Conservation (phyloP, 1,284 basidiomycete species). For the Pterulicium gracile region DNA sequence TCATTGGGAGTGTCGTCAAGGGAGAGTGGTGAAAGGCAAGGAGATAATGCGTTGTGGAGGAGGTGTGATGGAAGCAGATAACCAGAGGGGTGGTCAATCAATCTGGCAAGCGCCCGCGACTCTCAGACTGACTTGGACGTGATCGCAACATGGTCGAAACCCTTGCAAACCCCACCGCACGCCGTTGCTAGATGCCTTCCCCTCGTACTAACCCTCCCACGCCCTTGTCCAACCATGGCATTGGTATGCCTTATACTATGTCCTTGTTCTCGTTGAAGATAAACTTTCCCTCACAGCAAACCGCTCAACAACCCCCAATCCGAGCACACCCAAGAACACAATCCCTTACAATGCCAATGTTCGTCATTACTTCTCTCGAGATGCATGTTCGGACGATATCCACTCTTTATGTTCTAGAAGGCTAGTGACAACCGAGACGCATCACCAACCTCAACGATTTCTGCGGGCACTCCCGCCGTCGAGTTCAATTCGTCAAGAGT, state of each 20-base stretch:
- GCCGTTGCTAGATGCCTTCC: background rate
- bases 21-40: conserved; percentile 13
- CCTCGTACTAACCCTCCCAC: background rate
- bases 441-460: background rate
- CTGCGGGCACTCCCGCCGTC: conserved; percentile 13
- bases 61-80: background rate
- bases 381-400: too few species aligned
- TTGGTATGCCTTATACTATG: background rate
- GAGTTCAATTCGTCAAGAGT: background rate
- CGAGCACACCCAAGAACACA: background rate
- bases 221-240: background rate
- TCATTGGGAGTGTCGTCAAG: conserved; percentile 44
- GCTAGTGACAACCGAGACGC: background rate
- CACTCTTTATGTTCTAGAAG: too few species aligned
- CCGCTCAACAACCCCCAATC: too few species aligned
- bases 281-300: background rate
- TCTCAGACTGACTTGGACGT: background rate
- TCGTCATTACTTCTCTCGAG: background rate
- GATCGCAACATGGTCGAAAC: background rate
- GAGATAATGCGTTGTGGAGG: conserved; percentile 14
- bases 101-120: background rate
- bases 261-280: background rate
- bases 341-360: background rate
- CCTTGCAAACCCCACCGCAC: background rate
- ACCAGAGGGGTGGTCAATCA: background rate